Conservation (phyloP, 257 asterid genomes). For the Ehretia macrophylla region DNA sequence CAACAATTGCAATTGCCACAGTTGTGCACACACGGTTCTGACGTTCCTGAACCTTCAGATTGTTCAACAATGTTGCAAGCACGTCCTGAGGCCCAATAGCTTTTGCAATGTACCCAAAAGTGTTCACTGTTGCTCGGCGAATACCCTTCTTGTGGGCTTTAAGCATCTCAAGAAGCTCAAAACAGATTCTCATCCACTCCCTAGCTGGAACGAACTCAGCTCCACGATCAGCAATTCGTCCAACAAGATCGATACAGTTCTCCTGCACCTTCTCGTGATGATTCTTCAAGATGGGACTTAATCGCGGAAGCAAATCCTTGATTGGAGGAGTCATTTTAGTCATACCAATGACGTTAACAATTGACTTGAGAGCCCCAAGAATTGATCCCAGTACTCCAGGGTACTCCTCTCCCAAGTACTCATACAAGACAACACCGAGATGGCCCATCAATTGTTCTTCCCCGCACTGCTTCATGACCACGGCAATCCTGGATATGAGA, state of each 20-base stretch:
- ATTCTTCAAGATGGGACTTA: constrained; percentile 83
- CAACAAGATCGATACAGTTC: constrained; percentile 86
- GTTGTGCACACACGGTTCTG: constrained; percentile 93
- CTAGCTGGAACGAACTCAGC: constrained; percentile 93
- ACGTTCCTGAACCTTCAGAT: constrained; percentile 89
- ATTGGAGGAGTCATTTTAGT: constrained; percentile 94
- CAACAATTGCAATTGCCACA: constrained; percentile 95
- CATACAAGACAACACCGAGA: constrained; percentile 82
- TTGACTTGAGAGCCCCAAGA: constrained; percentile 82
- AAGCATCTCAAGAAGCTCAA: constrained; percentile 94
- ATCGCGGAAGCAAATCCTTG: constrained; percentile 88
- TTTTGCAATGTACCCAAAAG: constrained; percentile 85
- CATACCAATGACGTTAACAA: constrained; percentile 92
- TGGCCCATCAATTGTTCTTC: constrained; percentile 93
- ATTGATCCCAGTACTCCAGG: constrained; percentile 91
- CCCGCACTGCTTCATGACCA: constrained; percentile 87
- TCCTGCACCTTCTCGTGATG: constrained; percentile 95
- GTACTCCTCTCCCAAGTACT: constrained; percentile 85
- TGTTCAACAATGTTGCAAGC: constrained; percentile 77
- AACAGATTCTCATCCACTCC: constrained; percentile 96
- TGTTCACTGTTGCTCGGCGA: constrained; percentile 88
- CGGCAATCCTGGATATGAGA: constrained; percentile 82
- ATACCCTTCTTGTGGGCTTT: constrained; percentile 92
- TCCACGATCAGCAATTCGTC: constrained; percentile 89
- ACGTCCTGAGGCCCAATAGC: constrained; percentile 93